Conservation (phyloP, 305 asterid genomes). For the Plantago coronopus region DNA sequence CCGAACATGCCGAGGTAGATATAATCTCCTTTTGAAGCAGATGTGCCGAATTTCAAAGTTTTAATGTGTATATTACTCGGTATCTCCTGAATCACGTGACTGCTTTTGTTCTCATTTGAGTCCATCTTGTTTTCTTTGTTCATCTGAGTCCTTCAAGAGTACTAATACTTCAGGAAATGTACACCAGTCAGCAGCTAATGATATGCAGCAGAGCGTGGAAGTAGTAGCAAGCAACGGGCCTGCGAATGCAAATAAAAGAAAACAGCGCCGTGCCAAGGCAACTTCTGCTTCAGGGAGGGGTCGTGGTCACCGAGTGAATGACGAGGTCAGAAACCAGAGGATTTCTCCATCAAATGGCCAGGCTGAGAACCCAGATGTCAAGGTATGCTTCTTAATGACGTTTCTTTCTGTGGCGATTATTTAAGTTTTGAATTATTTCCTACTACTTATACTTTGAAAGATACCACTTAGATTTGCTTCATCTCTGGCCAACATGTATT, state of each 20-base stretch:
- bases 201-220: conserved; percentile 49
- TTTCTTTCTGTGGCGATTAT: conserved; percentile 7
- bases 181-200: conserved; percentile 46
- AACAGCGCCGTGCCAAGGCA: conserved; percentile 78
- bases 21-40: conserved; percentile 20
- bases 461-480: too few relatives aligned
- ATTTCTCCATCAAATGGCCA: conserved; percentile 59
- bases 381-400: conserved; percentile 42
- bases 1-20: conserved; percentile 63
- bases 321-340: conserved; percentile 50
- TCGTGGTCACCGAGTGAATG: conserved; percentile 63
- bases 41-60: conserved; percentile 2
- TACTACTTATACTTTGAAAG: background rate
- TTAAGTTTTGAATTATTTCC: conserved; percentile 3
- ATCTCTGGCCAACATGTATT: too few relatives aligned
- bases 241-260: conserved; percentile 59
- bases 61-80: too few relatives aligned
- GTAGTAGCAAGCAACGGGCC: conserved; percentile 34
- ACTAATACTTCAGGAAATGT: conserved; percentile 35
- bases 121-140: conserved; percentile 18
- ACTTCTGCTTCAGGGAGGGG: conserved; percentile 72
- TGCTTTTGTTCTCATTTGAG: conserved; percentile 8
- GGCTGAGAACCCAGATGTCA: conserved; percentile 45
- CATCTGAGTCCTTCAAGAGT: conserved; percentile 28
- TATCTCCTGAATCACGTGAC: conserved; percentile 16